phyloP scores from a whole-genome alignment of 257 asterid species.

The Thymus mandschuricus region DNA sequence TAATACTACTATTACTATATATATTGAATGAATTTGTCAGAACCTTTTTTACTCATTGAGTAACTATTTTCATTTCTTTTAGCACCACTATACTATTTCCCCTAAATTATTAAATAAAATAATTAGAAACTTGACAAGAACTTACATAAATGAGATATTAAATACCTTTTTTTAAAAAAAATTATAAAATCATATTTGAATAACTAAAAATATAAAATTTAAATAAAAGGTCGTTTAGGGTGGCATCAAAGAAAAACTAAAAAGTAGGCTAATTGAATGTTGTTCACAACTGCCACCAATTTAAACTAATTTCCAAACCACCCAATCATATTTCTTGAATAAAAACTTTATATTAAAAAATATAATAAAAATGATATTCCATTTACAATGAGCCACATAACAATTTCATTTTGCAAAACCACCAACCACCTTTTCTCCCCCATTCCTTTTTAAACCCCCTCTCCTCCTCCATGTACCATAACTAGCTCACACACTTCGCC shows the following conservation, averaged over 20 bases:
- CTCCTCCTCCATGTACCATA: constrained; percentile 30
- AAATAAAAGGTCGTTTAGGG: constrained; percentile 40
- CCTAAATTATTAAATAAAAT: constrained; percentile 2
- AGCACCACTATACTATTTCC: not conserved
- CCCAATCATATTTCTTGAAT: constrained; percentile 10
- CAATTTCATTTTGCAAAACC: constrained; percentile 39
- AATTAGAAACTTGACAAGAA: not conserved
- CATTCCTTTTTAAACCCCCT: constrained; percentile 63
- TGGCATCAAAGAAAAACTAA: constrained; percentile 51
- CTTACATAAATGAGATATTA: not conserved
- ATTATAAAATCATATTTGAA: no score
- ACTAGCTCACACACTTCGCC: constrained; percentile 30
- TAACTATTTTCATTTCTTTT: not conserved
- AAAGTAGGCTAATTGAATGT: constrained; percentile 88
- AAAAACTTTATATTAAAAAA: not conserved
- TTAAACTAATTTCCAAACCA: constrained; percentile 6
- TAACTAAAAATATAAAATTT: not conserved
- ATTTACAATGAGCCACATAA: constrained; percentile 41
- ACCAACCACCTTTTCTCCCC: constrained; percentile 36
- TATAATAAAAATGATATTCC: not conserved
- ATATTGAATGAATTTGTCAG: constrained; percentile 5
- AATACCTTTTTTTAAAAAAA: not conserved
- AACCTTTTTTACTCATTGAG: constrained; percentile 4
- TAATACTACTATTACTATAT: not conserved
- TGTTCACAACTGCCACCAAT: constrained; percentile 39